Evolutionary conservation across 1,139 yeast genomes (phyloP), one percentile per base, ranked within the genome.

Genomic region (Debaryomyces coudertii): DNA sequence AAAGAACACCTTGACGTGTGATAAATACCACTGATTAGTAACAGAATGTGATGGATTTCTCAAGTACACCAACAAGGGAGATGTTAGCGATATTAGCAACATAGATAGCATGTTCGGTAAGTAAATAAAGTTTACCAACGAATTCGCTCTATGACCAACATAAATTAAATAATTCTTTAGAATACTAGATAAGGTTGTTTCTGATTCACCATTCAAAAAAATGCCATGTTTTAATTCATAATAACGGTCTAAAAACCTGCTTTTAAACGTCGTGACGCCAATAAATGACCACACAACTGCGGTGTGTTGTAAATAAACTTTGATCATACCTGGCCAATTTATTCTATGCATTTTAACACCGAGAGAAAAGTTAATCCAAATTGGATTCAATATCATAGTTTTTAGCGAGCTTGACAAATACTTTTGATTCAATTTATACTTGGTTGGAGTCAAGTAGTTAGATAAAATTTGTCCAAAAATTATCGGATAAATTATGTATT

Each of bases 361-460:
- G 37, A 72, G 54, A 22, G 68, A 58, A 48, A 61, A 74, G 50
- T 73, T 72, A 46, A 65, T 66, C 79, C 79, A 74, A 40, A 74
- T 71, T 1, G 79, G 79, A 47, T 72, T 70, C 47, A 74, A 59
- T 11, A 72, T 56, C 37, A 63, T 50, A 2, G 60, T 47, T 47
- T 70, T 73, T 35, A 73, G 63, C 27, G 59, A 54, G n/a, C 64
- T 52, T 4, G 75, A 65, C 30, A 73, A 58, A 56, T 73, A 72
- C 37, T 65, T 55, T 50, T 70, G 74, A 51, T 71, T 72, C 53
- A 68, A 60, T 53, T 65, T 66, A 55, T 56, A 68, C 38, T 52
- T 60, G 2, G 77, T 71, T 1, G 79, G 79, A 0, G 79, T 71
- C 49, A 74, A 58, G 54, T 71, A 73, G 49, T 73, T 72, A 33